A percentile compares a stretch with the other conserved stretches of the same genome.
phyloP scores from a whole-genome alignment of 2,329 filamentous ascomycete species.

The Diaporthe vexans region DNA sequence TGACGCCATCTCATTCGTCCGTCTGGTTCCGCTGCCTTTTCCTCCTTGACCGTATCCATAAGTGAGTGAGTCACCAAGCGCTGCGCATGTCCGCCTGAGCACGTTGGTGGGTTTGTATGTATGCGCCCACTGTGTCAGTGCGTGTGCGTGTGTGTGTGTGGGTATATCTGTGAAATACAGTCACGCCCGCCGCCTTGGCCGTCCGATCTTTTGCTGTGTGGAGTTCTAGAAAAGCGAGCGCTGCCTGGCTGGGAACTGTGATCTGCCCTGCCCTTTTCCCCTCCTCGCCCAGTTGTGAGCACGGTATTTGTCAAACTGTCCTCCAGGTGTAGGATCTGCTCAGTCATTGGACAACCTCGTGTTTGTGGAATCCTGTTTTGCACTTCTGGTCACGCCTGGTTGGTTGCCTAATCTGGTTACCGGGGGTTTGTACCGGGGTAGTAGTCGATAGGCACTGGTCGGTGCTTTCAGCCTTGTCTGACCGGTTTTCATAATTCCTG shows the following conservation, averaged over 20 bases:
- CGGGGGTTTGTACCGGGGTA: background rate
- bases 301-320: background rate
- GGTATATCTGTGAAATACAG: background rate
- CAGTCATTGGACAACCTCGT: conserved; percentile 21
- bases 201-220: background rate
- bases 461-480: conserved; percentile 14
- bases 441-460: too few relatives aligned
- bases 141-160: background rate
- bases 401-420: conserved; percentile 6
- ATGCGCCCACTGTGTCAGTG: too few relatives aligned
- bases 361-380: conserved; percentile 1
- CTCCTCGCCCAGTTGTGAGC: background rate
- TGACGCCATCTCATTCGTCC: background rate
- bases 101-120: too few relatives aligned
- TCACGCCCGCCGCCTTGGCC: background rate
- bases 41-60: background rate
- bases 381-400: background rate
- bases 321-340: background rate
- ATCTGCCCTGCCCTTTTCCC: background rate
- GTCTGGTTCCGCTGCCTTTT: background rate
- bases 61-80: background rate
- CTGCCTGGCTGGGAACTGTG: background rate
- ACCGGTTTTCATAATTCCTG: background rate
- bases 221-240: background rate
- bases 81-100: conserved; percentile 1